Evolutionary conservation across 1,139 yeast genomes (phyloP), one percentile per base, ranked within the genome.

Genomic region (Candida dubliniensis): DNA sequence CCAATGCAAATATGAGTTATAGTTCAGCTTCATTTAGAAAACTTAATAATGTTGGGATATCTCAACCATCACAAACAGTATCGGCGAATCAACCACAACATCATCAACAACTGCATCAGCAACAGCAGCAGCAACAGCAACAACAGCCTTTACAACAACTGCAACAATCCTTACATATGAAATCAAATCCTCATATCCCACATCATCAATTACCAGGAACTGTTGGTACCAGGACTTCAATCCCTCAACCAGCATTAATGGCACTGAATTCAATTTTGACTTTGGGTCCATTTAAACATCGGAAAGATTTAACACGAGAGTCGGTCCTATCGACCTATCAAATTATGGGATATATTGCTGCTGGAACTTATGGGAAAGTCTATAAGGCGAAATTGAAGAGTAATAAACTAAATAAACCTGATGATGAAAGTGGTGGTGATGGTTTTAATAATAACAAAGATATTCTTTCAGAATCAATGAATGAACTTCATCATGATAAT

Each of bases 351-450:
- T 93, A 93, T 64, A 95, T 93, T 49, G 99, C 99, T 0, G 96
- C 99, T 0, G 99, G 99, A 33, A 93, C 99, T 0, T 93, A 93
- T 63, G 99, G 99, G 45, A 83, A 95, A 52, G 99, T 93, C 26
- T 95, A 90, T 69, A 93, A 93, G 61, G 98, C 98, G 12, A 79
- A 77, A 51, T 69, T 76, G 26, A 72, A 71, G 54, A 46, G 42
- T 31, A 46, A 36, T 31, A 40, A 56, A 43, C 54, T 65, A 7
- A 40, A 36, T 3, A 34, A 40, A n/a, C 35, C 12, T 18, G 31
- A 29, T 6, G 26, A 25, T 25, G 13, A 15, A 0, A 31, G 33
- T 29, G 23, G 11, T 9, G 33, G n/a, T 18, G 35, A 15, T 8
- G 31, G 12, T 8, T 31, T 24, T 13, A 31, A 34, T 11, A 40